Base-by-base conservation (phyloP, 139 green algal genomes). In the Coccomyxa sp. region DNA sequence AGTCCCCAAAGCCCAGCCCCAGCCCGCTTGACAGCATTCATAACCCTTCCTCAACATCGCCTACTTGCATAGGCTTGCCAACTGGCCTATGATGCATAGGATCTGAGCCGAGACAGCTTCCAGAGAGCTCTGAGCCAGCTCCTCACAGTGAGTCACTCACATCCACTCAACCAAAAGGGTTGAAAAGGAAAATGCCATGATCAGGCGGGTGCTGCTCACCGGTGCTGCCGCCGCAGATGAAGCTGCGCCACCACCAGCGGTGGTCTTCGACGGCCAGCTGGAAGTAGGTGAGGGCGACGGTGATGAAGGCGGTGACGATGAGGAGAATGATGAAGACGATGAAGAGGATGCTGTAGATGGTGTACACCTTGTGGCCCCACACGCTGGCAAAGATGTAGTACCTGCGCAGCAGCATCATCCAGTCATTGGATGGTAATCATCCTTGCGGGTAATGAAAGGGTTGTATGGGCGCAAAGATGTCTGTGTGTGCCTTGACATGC, bases 351-450 rank as follows among this genome's bases (percentile, higher is more conserved):
- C 86, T 90, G 85, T 94, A 98, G 82, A 98, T 96, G 70, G 91
- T 95, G 90, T 97, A 98, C 33, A 97, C 84, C 89, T 99, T 99
- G 89, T 98, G 93, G 54, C 95, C 95, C 96, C 96, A 99, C 73
- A 99, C 91, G 83, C 78, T 93, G 58, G 91, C 91, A 82, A 98
- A 98, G 85, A 98, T 97, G 90, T 98, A 98, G 89, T 98, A n/a
- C n/a, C n/a, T n/a, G n/a, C n/a, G n/a, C n/a, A n/a, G n/a, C n/a
- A n/a, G n/a, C n/a, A n/a, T n/a, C n/a, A n/a, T n/a, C n/a, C n/a
- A n/a, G n/a, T n/a, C n/a, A n/a, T n/a, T n/a, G n/a, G n/a, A n/a
- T n/a, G n/a, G n/a, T n/a, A n/a, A n/a, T n/a, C n/a, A n/a, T n/a
- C n/a, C n/a, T n/a, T n/a, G n/a, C n/a, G n/a, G n/a, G n/a, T n/a